Conservation (phyloP, 106 monocot species). For the Agapanthus africanus region DNA sequence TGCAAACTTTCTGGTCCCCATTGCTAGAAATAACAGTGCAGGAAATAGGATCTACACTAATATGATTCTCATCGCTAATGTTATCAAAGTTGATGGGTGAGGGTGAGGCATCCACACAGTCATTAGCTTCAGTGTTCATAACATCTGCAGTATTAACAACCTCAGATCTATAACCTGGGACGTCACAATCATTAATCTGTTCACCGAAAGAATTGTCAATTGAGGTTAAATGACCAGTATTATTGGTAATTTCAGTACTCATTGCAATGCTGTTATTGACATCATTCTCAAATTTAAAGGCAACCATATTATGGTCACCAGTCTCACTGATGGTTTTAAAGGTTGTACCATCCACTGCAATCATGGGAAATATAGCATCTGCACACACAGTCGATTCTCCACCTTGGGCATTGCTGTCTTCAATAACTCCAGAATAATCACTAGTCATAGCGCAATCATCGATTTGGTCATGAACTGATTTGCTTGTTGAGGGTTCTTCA, state of each 20-base stretch:
- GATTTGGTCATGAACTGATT: slow-evolving; percentile 8
- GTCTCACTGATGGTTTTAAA: slow-evolving; percentile 3
- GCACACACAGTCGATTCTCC: slow-evolving; percentile 7
- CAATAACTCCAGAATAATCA: background rate
- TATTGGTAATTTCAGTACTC: slow-evolving; percentile 6
- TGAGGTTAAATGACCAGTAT: background rate
- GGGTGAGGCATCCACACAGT: slow-evolving; percentile 11
- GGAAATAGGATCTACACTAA: slow-evolving; percentile 4
- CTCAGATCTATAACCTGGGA: slow-evolving; percentile 10
- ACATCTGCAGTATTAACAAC: slow-evolving; percentile 2
- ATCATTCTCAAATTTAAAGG: slow-evolving; percentile 10
- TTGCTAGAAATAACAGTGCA: slow-evolving; percentile 8
- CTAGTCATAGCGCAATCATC: slow-evolving; percentile 6
- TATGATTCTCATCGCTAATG: slow-evolving; percentile 1
- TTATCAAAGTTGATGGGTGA: slow-evolving; percentile 18
- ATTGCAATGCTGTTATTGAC: slow-evolving; percentile 5
- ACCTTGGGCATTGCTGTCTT: slow-evolving; percentile 11
- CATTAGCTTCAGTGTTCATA: slow-evolving; percentile 14
- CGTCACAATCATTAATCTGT: background rate
- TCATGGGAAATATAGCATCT: slow-evolving; percentile 1
- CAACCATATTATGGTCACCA: slow-evolving; percentile 4
- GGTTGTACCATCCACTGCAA: slow-evolving; percentile 6
- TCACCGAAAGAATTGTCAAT: background rate
- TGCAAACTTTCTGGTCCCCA: slow-evolving; percentile 16
- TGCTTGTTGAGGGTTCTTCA: slow-evolving; percentile 4